Percentiles rank a stretch among this genome's conserved stretches.
These are phyloP conservation scores for Hippophae rhamnoides DNA, from an alignment of 306 rosid species.

Conservation along the genomic window DNA sequence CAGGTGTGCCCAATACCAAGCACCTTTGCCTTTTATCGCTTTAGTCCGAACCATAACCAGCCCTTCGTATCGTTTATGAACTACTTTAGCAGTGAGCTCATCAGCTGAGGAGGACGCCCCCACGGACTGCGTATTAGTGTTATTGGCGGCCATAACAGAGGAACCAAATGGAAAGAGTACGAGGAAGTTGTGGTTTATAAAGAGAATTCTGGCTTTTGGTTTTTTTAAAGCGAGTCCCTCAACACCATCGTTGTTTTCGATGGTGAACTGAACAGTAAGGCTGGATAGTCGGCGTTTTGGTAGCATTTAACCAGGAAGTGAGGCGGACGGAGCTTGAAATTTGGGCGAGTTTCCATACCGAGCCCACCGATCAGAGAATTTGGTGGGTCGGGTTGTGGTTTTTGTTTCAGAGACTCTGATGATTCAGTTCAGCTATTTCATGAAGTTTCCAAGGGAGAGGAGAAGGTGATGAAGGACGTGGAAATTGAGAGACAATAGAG, in stretches of 20 bases:
- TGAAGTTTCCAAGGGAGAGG: slow-evolving; percentile 3
- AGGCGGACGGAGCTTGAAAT: slow-evolving; percentile 34
- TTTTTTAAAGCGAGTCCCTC: slow-evolving; percentile 2
- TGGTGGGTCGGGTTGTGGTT: neutral
- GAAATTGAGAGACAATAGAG: slow-evolving; percentile 5
- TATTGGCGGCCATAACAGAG: slow-evolving; percentile 57
- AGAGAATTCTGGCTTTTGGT: neutral
- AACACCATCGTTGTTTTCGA: slow-evolving; percentile 4
- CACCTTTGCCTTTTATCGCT: slow-evolving; percentile 91
- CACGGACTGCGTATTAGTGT: slow-evolving; percentile 32
- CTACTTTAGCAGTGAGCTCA: slow-evolving; percentile 56
- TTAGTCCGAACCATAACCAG: slow-evolving; percentile 69
- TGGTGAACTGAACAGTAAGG: slow-evolving; percentile 2
- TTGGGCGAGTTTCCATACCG: slow-evolving; percentile 48
- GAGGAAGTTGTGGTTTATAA: slow-evolving; percentile 1
- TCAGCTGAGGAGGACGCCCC: slow-evolving; percentile 31
- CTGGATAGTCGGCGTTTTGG: slow-evolving; percentile 8
- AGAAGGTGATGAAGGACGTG: slow-evolving; percentile 15
- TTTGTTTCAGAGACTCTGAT: slow-evolving; percentile 4
- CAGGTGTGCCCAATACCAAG: slow-evolving; percentile 96
- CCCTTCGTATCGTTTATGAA: slow-evolving; percentile 75
- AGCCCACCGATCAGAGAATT: slow-evolving; percentile 24
- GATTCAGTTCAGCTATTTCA: slow-evolving; percentile 14
- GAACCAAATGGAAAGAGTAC: slow-evolving; percentile 1
- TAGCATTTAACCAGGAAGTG: slow-evolving; percentile 30